Conservation (phyloP, 192 early-diverging fungal species). For the Cetraspora pellucida region DNA sequence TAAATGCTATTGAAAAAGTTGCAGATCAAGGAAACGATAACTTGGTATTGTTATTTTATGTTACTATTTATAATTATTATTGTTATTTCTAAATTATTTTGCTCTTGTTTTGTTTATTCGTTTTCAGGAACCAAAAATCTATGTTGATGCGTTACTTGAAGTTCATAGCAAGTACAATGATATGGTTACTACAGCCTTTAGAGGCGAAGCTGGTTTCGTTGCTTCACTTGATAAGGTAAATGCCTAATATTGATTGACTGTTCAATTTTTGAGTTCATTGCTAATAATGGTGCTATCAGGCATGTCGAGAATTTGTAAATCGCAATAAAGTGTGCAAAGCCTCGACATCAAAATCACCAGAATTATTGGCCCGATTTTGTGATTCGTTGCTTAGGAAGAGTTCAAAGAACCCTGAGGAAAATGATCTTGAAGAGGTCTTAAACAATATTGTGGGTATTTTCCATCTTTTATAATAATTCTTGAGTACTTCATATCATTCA, state of each 20-base stretch:
- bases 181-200: conserved; percentile 78
- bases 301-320: conserved; percentile 94
- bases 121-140: conserved; percentile 73
- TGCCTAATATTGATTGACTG: not conserved
- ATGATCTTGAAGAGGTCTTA: conserved; percentile 69
- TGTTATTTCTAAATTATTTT: not conserved
- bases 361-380: conserved; percentile 87
- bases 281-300: not conserved
- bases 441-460: conserved; percentile 68
- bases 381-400: conserved; percentile 89
- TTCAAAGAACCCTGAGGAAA: conserved; percentile 73
- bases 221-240: conserved; percentile 84
- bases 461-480: not conserved
- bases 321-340: conserved; percentile 80
- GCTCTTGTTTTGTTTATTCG: not conserved
- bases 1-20: conserved; percentile 79
- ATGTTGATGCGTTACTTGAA: conserved; percentile 83
- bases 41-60: conserved; percentile 40
- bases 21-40: conserved; percentile 59
- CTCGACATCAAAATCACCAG: conserved; percentile 74
- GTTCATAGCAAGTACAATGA: conserved; percentile 88
- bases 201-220: conserved; percentile 83
- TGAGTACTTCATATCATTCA: not conserved
- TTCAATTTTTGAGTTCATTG: not conserved
- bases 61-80: not conserved